These are phyloP conservation scores for Micractinium sp. DNA, from an alignment of 139 green algal genomes.

Conservation along the genomic window DNA sequence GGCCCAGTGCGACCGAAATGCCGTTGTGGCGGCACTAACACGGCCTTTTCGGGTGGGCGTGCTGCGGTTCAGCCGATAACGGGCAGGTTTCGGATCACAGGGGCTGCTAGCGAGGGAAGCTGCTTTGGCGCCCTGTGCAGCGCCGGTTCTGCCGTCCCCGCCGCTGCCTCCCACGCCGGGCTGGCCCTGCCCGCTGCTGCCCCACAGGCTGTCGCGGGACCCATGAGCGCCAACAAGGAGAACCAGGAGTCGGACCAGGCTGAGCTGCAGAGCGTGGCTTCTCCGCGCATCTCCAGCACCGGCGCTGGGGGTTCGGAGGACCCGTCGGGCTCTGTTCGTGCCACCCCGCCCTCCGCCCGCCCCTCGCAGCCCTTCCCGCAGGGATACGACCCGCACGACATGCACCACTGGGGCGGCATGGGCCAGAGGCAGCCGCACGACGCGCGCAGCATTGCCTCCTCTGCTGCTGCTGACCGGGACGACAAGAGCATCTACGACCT, in stretches of 20 bases:
- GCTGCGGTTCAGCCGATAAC: too few species aligned
- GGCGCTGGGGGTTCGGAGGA: slow-evolving; percentile 1
- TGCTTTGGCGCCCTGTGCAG: too few species aligned
- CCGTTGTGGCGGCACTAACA: too few species aligned
- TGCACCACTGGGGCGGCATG: slow-evolving; percentile 23
- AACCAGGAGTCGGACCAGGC: background rate
- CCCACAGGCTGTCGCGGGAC: too few species aligned
- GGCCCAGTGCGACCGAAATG: too few species aligned
- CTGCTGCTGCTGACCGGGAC: slow-evolving; percentile 36
- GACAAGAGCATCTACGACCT: slow-evolving; percentile 43
- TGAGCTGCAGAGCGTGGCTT: background rate
- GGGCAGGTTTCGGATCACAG: too few species aligned
- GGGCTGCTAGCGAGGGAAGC: too few species aligned
- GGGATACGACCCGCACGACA: background rate
- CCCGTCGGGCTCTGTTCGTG: background rate
- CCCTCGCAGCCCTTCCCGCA: background rate
- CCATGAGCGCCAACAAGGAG: slow-evolving; percentile 18
- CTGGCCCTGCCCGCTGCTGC: too few species aligned
- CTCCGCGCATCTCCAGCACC: background rate
- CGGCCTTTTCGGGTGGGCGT: too few species aligned
- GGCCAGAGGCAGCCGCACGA: slow-evolving; percentile 3
- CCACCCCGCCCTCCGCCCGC: too few species aligned
- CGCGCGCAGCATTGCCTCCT: slow-evolving; percentile 22
- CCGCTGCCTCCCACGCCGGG: too few species aligned
- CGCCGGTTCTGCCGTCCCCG: too few species aligned